Conservation (phyloP, 768 basidiomycete genomes). For the Ramaria rubella region DNA sequence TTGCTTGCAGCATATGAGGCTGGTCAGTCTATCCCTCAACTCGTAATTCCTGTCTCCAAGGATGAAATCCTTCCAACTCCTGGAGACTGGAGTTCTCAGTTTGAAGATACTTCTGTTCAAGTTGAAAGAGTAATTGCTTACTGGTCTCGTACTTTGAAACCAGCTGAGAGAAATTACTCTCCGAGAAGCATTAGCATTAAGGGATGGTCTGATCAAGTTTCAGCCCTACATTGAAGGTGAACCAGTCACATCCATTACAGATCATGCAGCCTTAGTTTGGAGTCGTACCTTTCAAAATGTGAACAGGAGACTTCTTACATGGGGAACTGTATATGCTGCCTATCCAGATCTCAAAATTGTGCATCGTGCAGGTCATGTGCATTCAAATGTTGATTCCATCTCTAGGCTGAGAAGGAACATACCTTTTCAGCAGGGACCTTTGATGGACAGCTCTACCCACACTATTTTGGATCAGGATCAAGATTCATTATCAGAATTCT, state of each 20-base stretch:
- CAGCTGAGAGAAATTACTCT: conserved; percentile 15
- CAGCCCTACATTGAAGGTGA: conserved; percentile 17
- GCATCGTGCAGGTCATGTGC: conserved; percentile 12
- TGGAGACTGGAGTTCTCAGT: conserved; percentile 20
- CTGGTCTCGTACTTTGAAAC: conserved; percentile 14
- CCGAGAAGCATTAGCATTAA: conserved; percentile 14
- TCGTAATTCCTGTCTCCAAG: conserved; percentile 1
- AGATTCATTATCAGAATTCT: neutral
- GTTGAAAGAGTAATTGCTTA: conserved; percentile 14
- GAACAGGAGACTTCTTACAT: conserved; percentile 11
- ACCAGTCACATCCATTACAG: conserved; percentile 12
- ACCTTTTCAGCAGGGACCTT: neutral
- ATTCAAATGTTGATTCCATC: conserved; percentile 15
- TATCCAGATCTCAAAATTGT: conserved; percentile 12
- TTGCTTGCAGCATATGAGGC: conserved; percentile 10
- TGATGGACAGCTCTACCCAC: neutral
- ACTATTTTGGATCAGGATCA: neutral
- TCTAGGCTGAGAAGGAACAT: neutral
- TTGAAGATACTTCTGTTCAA: conserved; percentile 11
- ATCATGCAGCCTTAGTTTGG: conserved; percentile 14
- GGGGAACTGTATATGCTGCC: conserved; percentile 10
- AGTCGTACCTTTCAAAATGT: conserved; percentile 13
- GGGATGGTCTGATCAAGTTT: conserved; percentile 15
- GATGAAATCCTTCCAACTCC: conserved; percentile 23
- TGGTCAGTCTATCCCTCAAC: conserved; percentile 4